A percentile compares a stretch with the other conserved stretches of the same genome.
Evolutionary conservation across 768 basidiomycete genomes (phyloP).

Genomic region (Naematelia encephala): DNA sequence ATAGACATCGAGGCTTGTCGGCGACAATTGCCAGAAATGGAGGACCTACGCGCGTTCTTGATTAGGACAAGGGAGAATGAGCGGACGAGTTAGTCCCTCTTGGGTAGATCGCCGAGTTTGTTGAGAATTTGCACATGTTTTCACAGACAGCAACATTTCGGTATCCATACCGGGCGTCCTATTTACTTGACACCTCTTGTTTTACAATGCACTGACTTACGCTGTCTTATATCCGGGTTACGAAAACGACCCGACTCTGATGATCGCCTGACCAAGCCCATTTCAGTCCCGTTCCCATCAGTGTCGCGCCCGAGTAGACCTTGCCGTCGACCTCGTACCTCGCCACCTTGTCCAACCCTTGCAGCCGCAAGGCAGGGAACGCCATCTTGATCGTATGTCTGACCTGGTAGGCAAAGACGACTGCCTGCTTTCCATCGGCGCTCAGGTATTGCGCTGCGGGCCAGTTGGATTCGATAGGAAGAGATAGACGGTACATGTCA

Average conservation of each 20-base stretch:
- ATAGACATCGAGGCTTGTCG: constrained; percentile 18
- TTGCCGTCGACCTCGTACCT: constrained; percentile 14
- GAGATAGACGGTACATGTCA: constrained; percentile 26
- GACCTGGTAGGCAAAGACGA: constrained; percentile 25
- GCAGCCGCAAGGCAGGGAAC: constrained; percentile 16
- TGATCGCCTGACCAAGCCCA: constrained; percentile 22
- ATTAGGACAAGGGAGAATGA: too few relatives aligned
- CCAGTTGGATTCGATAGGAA: constrained; percentile 20
- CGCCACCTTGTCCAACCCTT: constrained; percentile 18
- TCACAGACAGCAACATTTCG: too few relatives aligned
- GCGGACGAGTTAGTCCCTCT: too few relatives aligned
- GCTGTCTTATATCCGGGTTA: constrained; percentile 4
- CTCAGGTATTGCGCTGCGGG: constrained; percentile 28
- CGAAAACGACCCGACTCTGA: constrained; percentile 24
- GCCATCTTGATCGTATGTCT: constrained; percentile 1
- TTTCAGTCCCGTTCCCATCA: constrained; percentile 26
- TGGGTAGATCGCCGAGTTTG: too few relatives aligned
- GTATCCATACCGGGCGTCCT: too few relatives aligned
- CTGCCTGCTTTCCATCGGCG: constrained; percentile 14
- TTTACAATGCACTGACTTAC: too few relatives aligned
- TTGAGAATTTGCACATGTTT: too few relatives aligned
- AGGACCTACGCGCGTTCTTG: constrained; percentile 18
- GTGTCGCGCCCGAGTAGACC: constrained; percentile 12
- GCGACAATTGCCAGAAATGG: constrained; percentile 19
- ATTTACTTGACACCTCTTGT: too few relatives aligned